phyloP scores from a whole-genome alignment of 169 alveolate genomes.

The Cryptosporidium meleagridis region DNA sequence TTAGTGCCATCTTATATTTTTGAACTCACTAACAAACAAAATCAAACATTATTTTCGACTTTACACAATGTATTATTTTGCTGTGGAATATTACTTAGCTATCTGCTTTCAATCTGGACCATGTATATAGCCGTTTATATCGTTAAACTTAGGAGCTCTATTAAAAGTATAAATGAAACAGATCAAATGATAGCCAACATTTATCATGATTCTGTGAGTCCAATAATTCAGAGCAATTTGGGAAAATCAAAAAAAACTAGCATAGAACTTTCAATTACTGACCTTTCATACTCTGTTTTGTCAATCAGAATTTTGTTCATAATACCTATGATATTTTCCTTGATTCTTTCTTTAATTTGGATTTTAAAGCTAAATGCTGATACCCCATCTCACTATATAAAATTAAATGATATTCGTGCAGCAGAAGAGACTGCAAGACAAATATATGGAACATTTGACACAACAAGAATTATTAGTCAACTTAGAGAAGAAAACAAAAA shows the following conservation, averaged over 20 bases:
- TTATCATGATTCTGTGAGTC: background rate
- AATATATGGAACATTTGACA: constrained; percentile 38
- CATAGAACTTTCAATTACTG: background rate
- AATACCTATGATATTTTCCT: constrained; percentile 19
- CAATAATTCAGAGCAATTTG: background rate
- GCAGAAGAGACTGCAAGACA: constrained; percentile 35
- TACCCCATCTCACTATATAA: constrained; percentile 45
- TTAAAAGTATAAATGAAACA: background rate
- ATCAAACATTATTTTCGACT: constrained; percentile 57
- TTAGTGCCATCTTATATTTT: constrained; percentile 40
- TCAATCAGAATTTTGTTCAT: constrained; percentile 18
- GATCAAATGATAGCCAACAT: background rate
- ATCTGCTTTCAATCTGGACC: background rate
- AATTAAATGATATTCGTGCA: constrained; percentile 12
- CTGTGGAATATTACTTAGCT: constrained; percentile 49
- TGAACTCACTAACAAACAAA: constrained; percentile 57
- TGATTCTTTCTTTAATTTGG: constrained; percentile 10
- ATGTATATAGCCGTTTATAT: background rate
- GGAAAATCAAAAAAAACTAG: background rate
- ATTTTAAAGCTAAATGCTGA: constrained; percentile 18
- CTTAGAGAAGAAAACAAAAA: constrained; percentile 16
- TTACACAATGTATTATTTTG: constrained; percentile 51
- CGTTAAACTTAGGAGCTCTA: background rate
- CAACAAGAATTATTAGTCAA: constrained; percentile 38
- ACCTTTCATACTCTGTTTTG: background rate